A percentile compares a stretch with the other conserved stretches of the same genome.
Evolutionary conservation across 345 rosid species (phyloP).

Genomic region (Streptanthus diversifolius): DNA sequence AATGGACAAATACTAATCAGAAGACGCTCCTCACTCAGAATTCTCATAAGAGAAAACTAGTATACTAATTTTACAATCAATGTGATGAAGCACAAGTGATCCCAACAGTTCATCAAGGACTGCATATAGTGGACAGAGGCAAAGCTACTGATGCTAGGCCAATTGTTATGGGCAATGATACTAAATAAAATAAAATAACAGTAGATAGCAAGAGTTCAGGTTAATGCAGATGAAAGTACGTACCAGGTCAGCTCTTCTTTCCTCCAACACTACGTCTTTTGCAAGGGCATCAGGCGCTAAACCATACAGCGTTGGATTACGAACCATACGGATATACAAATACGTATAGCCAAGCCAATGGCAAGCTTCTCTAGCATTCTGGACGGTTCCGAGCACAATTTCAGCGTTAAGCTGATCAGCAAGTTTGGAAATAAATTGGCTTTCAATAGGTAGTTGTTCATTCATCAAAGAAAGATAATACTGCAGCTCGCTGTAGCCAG

Average conservation of each 20-base stretch:
- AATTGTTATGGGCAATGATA: background rate
- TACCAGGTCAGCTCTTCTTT: conserved; percentile 98
- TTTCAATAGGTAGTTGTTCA: conserved; percentile 96
- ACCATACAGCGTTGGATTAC: conserved; percentile 88
- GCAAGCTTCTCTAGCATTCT: conserved; percentile 96
- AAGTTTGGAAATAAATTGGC: conserved; percentile 86
- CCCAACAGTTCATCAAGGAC: conserved; percentile 1
- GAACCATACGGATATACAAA: conserved; percentile 74
- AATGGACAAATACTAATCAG: background rate
- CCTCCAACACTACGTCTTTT: conserved; percentile 68
- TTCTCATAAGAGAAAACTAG: background rate
- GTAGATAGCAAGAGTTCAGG: conserved; percentile 1
- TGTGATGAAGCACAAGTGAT: background rate
- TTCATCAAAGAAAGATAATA: conserved; percentile 95
- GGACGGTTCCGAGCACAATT: conserved; percentile 95
- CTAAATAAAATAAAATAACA: background rate
- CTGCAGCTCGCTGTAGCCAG: conserved; percentile 85
- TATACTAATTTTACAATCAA: background rate
- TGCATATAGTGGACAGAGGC: background rate
- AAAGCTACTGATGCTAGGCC: conserved; percentile 1
- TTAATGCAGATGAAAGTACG: conserved; percentile 2
- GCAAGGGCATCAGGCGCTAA: conserved; percentile 77
- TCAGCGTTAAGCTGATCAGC: conserved; percentile 99
- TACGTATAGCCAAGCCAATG: conserved; percentile 94
- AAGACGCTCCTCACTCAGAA: background rate